Percentiles rank a stretch among this genome's conserved stretches.
These are phyloP conservation scores for Ganoderma multipileum DNA, from an alignment of 1,284 basidiomycete genomes.

Conservation along the genomic window DNA sequence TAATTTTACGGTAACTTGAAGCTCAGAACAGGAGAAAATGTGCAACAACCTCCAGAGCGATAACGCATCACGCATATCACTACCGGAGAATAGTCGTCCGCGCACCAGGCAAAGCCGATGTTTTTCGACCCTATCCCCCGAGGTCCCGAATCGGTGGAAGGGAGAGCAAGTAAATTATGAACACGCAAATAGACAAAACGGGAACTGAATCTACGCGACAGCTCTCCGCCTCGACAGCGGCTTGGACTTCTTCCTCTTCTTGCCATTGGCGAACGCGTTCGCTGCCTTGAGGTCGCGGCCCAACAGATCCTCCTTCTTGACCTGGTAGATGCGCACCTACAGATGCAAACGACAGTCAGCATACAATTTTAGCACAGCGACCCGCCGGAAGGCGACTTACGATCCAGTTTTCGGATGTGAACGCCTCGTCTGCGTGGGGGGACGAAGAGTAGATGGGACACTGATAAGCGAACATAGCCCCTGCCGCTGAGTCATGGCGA, in stretches of 20 bases:
- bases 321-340: constrained; percentile 92
- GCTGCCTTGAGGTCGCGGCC: constrained; percentile 89
- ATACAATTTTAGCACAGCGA: background rate
- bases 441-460: background rate
- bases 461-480: constrained; percentile 24
- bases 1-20: background rate
- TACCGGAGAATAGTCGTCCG: no score
- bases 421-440: constrained; percentile 80
- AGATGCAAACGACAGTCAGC: constrained; percentile 15
- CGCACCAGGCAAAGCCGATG: no score
- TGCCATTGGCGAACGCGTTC: constrained; percentile 85
- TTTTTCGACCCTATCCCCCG: background rate
- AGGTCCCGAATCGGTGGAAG: background rate
- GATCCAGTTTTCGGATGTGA: constrained; percentile 98
- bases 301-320: constrained; percentile 93
- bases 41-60: background rate
- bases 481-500: background rate
- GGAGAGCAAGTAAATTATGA: constrained; percentile 16
- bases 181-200: constrained; percentile 3
- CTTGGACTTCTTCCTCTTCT: constrained; percentile 84
- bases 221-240: constrained; percentile 65
- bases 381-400: constrained; percentile 53
- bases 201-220: constrained; percentile 40
- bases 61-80: background rate
- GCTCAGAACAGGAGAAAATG: background rate